Evolutionary conservation across 352 stramenopile species (phyloP), one percentile per base, ranked within the genome.

Genomic region (Globisporangium polare): DNA sequence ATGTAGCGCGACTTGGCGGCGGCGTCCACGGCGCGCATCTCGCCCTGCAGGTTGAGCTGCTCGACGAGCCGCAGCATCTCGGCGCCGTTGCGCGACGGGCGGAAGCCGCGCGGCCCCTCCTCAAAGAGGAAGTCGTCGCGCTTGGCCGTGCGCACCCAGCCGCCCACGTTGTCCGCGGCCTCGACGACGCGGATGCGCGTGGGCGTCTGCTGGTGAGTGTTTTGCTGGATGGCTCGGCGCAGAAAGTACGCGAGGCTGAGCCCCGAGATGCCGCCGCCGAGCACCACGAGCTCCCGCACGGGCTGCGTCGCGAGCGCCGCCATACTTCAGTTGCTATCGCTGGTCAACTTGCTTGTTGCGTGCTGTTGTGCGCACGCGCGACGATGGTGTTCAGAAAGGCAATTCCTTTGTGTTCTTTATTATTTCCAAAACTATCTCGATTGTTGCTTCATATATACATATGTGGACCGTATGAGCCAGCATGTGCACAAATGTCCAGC

Each of bases 31-130:
- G 79, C 74, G 41, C 79, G 69, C 79, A 94, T 85, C 43, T 90
- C 58, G 4, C 65, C 27, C 55, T 95, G 66, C 9, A 96, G 70
- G 12, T 74, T 37, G 15, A 96, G 73, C 60, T 94, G 64, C 68
- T 95, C 86, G 26, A 95, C 78, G 15, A 96, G 74, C 2, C 79
- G 78, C 62, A 96, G 68, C 72, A 95, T 92, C 67, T 95, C 83
- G 43, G 86, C 73, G 26, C 88, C 88, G 42, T 93, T 95, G 60
- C 83, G 82, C 42, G 82, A 92, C 26, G 88, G 88, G 0, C 88
- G 83, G 52, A 96, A 95, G 53, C 85, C 86, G 56, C 88, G 73
- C 43, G 88, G 88, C 0, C 88, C 88, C 58, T 89, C 76, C 65
- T 96, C 88, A 60, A 96, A 94, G 18, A 95, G 51, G 46, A 92